Percentiles rank a stretch among this genome's conserved stretches.
phyloP scores from a whole-genome alignment of 2,329 filamentous ascomycete genomes.

The Trichophyton benhamiae region DNA sequence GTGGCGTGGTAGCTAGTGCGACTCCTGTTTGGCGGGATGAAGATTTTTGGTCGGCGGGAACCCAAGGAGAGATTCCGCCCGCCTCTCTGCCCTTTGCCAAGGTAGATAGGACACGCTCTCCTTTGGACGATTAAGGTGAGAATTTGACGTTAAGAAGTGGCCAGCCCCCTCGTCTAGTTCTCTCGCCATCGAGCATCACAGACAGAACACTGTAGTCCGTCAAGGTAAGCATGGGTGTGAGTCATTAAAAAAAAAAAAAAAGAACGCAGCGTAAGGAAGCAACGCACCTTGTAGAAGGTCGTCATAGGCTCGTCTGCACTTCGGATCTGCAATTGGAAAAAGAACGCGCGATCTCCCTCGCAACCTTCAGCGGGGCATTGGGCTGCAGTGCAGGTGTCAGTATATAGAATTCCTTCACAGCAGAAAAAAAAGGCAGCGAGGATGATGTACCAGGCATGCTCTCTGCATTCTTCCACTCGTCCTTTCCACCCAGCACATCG shows the following conservation, averaged over 20 bases:
- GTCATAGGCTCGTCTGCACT: constrained; percentile 99
- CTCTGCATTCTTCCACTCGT: constrained; percentile 83
- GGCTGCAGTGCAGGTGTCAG: constrained; percentile 33
- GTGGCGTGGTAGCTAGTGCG: background rate
- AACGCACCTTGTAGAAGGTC: constrained; percentile 69
- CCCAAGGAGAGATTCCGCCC: background rate
- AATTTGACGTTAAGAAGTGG: too few species aligned
- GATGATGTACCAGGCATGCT: constrained; percentile 51
- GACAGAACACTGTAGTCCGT: constrained; percentile 30
- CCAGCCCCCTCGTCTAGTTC: constrained; percentile 24
- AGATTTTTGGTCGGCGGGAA: background rate
- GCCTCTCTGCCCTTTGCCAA: background rate
- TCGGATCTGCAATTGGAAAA: constrained; percentile 93
- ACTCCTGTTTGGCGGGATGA: background rate
- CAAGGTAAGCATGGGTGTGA: background rate
- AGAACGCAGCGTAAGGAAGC: background rate
- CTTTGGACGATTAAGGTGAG: too few species aligned
- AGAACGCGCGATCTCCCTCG: constrained; percentile 73
- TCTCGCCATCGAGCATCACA: constrained; percentile 39
- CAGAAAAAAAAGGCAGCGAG: background rate
- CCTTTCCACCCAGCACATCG: constrained; percentile 77
- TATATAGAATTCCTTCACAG: too few species aligned
- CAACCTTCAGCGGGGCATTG: constrained; percentile 76
- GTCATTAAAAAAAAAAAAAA: too few species aligned
- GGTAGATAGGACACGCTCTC: background rate